These are phyloP conservation scores for Clavispora vitiphila DNA, from an alignment of 805 yeast genomes.

Conservation along the genomic window DNA sequence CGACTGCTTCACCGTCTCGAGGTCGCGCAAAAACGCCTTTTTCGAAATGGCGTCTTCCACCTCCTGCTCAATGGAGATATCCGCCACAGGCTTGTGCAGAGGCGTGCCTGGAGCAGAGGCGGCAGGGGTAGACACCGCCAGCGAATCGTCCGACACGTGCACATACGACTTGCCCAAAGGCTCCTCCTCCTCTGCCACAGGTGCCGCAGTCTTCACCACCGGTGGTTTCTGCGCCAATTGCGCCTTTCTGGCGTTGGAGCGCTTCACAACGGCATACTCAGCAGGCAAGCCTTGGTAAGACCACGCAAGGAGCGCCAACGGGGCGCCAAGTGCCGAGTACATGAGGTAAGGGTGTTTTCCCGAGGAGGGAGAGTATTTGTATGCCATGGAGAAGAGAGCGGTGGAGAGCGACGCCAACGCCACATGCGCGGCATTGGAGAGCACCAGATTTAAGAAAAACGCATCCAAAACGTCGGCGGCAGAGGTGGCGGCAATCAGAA, in stretches of 20 bases:
- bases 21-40: constrained; percentile 27
- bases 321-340: constrained; percentile 56
- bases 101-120: constrained; percentile 26
- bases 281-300: constrained; percentile 7
- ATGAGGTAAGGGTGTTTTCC: constrained; percentile 71
- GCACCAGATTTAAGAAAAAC: constrained; percentile 19
- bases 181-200: constrained; percentile 18
- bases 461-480: constrained; percentile 11
- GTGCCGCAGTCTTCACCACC: background rate
- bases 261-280: constrained; percentile 1
- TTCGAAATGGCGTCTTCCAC: constrained; percentile 39
- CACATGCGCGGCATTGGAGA: constrained; percentile 26
- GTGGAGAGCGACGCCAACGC: constrained; percentile 42
- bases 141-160: constrained; percentile 37
- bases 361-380: constrained; percentile 46
- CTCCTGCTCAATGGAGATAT: constrained; percentile 34
- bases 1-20: constrained; percentile 30
- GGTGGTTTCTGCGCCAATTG: background rate
- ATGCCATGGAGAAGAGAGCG: constrained; percentile 51
- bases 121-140: constrained; percentile 26
- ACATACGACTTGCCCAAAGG: constrained; percentile 37
- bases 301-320: constrained; percentile 26
- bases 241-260: constrained; percentile 1
- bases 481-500: constrained; percentile 7
- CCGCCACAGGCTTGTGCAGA: constrained; percentile 3